These are phyloP conservation scores for Pittosporum tobira DNA, from an alignment of 129 eudicot genomes.

Conservation along the genomic window DNA sequence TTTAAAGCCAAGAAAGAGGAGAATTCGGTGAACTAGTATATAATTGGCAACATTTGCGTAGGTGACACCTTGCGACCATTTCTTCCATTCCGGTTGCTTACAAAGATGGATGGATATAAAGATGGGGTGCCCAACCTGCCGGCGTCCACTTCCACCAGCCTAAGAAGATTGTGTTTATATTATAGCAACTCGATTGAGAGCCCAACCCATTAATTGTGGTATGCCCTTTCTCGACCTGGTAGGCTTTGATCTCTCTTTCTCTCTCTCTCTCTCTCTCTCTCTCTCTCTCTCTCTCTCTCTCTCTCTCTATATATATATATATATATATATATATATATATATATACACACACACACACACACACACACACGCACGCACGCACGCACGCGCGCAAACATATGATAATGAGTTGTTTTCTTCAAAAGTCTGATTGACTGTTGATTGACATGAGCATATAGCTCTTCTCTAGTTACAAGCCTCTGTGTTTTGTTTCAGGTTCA, in stretches of 20 bases:
- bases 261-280: too few species aligned
- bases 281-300: too few species aligned
- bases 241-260: background rate
- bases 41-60: conserved; percentile 16
- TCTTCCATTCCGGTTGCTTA: conserved; percentile 91
- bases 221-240: background rate
- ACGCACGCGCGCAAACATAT: too few species aligned
- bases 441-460: background rate
- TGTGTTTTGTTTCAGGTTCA: conserved; percentile 20
- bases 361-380: too few species aligned
- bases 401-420: too few species aligned
- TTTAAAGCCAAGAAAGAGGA: background rate
- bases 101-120: conserved; percentile 99
- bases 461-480: background rate
- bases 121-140: conserved; percentile 98
- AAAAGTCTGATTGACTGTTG: background rate
- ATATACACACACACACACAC: too few species aligned
- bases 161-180: conserved; percentile 18
- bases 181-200: conserved; percentile 16
- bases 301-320: too few species aligned
- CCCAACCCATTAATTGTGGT: conserved; percentile 19
- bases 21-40: background rate
- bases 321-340: too few species aligned
- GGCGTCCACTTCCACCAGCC: conserved; percentile 96
- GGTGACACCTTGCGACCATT: conserved; percentile 99